These are phyloP conservation scores for Chloris gayana DNA, from an alignment of 176 grass and related monocot species.

Conservation along the genomic window DNA sequence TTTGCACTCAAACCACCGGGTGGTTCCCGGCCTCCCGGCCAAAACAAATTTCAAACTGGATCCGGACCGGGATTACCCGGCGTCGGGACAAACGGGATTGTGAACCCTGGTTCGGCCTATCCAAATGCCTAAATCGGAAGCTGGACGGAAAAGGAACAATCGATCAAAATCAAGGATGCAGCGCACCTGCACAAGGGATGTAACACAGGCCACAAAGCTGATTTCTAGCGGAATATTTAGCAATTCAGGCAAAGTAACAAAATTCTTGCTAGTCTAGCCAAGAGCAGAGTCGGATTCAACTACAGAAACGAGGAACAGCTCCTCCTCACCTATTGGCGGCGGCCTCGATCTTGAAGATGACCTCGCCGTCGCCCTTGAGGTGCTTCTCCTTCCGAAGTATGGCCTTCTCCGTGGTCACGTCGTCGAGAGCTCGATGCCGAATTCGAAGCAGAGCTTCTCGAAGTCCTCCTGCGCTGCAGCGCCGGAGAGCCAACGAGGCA, in stretches of 20 bases:
- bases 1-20: too few species aligned
- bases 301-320: slow-evolving; percentile 3
- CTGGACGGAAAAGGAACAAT: too few species aligned
- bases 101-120: too few species aligned
- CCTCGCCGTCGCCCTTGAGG: slow-evolving; percentile 71
- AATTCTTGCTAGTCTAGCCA: background rate
- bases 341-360: slow-evolving; percentile 96
- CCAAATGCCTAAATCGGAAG: background rate
- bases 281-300: background rate
- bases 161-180: too few species aligned
- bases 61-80: too few species aligned
- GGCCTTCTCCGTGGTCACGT: slow-evolving; percentile 95
- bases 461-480: slow-evolving; percentile 78
- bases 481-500: background rate
- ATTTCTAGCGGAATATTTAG: background rate
- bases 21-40: too few species aligned
- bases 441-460: slow-evolving; percentile 83
- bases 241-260: background rate
- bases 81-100: too few species aligned
- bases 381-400: slow-evolving; percentile 94
- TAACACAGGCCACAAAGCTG: background rate
- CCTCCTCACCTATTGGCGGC: slow-evolving; percentile 71
- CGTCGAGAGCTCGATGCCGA: slow-evolving; percentile 98
- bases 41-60: too few species aligned
- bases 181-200: too few species aligned